Conservation (phyloP, 2,329 filamentous ascomycete genomes). For the Samsoniella hepiali region DNA sequence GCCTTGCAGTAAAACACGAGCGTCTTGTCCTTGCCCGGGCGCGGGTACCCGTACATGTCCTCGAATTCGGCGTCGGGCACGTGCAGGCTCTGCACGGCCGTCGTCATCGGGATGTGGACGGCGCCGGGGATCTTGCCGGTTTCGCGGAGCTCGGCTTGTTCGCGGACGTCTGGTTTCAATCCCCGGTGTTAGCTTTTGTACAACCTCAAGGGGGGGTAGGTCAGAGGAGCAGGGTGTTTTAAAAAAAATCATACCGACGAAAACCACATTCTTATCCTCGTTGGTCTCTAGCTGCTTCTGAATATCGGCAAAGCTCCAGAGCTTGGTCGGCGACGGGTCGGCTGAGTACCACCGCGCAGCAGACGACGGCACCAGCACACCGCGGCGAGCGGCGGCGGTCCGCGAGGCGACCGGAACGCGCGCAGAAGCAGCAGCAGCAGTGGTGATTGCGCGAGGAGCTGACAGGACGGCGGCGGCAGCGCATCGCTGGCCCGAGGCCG, state of each 20-base stretch:
- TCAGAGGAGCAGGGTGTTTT: no score
- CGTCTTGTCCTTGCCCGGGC: constrained; percentile 53
- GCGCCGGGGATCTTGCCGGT: constrained; percentile 75
- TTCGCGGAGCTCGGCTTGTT: constrained; percentile 61
- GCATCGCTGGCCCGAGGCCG: constrained; percentile 4
- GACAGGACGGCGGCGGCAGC: background rate
- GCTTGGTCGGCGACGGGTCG: constrained; percentile 30
- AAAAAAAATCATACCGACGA: constrained; percentile 44
- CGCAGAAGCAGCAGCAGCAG: background rate
- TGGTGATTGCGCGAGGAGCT: background rate
- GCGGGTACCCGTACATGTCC: constrained; percentile 73
- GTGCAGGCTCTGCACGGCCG: constrained; percentile 75
- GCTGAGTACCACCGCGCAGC: constrained; percentile 29
- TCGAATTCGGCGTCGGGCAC: constrained; percentile 75
- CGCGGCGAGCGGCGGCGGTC: background rate
- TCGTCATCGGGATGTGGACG: constrained; percentile 76
- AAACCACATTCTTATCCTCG: constrained; percentile 32
- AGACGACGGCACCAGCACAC: background rate
- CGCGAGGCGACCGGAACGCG: background rate
- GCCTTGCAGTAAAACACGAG: constrained; percentile 92
- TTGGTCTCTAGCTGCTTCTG: constrained; percentile 33
- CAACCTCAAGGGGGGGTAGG: background rate
- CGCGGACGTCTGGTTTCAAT: constrained; percentile 59
- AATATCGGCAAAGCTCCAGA: constrained; percentile 51
- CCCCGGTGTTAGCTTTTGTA: background rate